A percentile compares a stretch with the other conserved stretches of the same genome.
Evolutionary conservation across 345 rosid genomes (phyloP).

Genomic region (Linum trigynum): DNA sequence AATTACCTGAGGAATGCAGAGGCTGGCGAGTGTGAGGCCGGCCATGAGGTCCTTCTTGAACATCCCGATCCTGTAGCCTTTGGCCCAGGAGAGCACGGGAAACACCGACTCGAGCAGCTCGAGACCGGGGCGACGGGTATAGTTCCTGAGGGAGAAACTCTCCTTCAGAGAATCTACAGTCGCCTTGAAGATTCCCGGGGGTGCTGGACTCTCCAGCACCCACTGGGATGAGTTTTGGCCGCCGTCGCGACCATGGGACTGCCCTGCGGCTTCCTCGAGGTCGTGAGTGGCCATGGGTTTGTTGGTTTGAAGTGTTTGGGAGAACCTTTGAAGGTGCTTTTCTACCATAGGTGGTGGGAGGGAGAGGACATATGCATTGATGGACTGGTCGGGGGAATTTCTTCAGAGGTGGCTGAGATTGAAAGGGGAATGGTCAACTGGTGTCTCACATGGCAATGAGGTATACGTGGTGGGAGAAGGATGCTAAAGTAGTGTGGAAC

Average conservation of each 20-base stretch:
- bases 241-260: constrained; percentile 12
- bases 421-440: too few species aligned
- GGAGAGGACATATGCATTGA: background rate
- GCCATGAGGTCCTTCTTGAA: constrained; percentile 77
- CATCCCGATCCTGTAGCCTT: constrained; percentile 38
- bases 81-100: constrained; percentile 65
- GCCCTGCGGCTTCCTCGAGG: constrained; percentile 16
- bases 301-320: constrained; percentile 87
- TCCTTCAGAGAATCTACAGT: constrained; percentile 30
- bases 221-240: constrained; percentile 36
- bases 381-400: background rate
- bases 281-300: constrained; percentile 34
- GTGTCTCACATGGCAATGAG: too few species aligned
- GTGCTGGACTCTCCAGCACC: constrained; percentile 62
- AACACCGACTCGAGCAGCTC: constrained; percentile 32
- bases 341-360: background rate
- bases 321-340: constrained; percentile 37
- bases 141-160: constrained; percentile 27
- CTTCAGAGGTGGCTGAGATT: too few species aligned
- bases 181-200: constrained; percentile 54
- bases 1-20: constrained; percentile 87
- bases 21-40: constrained; percentile 91
- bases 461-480: too few species aligned
- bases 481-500: too few species aligned
- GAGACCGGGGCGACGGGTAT: constrained; percentile 19